A percentile compares a stretch with the other conserved stretches of the same genome.
Evolutionary conservation across 108 stramenopile genomes (phyloP).

Genomic region (Cylindrotheca closterium): DNA sequence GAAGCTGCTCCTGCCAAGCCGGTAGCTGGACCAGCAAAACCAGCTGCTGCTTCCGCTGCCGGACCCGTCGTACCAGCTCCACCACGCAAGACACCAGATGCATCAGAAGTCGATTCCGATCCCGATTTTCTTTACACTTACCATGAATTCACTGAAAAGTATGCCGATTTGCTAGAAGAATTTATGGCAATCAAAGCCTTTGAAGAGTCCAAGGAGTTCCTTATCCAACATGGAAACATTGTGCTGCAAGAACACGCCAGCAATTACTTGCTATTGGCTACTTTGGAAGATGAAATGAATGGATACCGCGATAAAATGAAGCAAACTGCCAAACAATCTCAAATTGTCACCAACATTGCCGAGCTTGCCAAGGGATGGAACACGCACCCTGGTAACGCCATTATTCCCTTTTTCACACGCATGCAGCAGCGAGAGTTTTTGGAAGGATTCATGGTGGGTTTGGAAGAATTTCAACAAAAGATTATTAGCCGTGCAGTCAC

Average conservation of each 20-base stretch:
- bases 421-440: slow-evolving; percentile 77
- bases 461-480: slow-evolving; percentile 79
- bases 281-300: slow-evolving; percentile 99
- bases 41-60: not conserved
- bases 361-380: slow-evolving; percentile 91
- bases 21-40: slow-evolving; percentile 10
- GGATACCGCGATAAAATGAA: slow-evolving; percentile 95
- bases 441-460: slow-evolving; percentile 79
- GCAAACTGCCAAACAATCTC: slow-evolving; percentile 86
- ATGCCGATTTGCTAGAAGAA: slow-evolving; percentile 88
- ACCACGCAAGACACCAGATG: slow-evolving; percentile 17
- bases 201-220: slow-evolving; percentile 86
- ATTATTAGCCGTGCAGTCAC: slow-evolving; percentile 90
- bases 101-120: slow-evolving; percentile 42
- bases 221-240: slow-evolving; percentile 83
- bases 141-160: slow-evolving; percentile 88
- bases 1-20: not conserved
- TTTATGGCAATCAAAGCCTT: slow-evolving; percentile 82
- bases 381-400: slow-evolving; percentile 96
- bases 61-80: slow-evolving; percentile 7
- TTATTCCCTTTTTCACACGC: slow-evolving; percentile 91
- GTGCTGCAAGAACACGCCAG: slow-evolving; percentile 95
- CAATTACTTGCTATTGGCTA: slow-evolving; percentile 92
- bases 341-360: slow-evolving; percentile 94
- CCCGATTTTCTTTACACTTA: slow-evolving; percentile 82